Base-by-base conservation (phyloP, 139 green algal species). In the Coelastrella sp. region DNA sequence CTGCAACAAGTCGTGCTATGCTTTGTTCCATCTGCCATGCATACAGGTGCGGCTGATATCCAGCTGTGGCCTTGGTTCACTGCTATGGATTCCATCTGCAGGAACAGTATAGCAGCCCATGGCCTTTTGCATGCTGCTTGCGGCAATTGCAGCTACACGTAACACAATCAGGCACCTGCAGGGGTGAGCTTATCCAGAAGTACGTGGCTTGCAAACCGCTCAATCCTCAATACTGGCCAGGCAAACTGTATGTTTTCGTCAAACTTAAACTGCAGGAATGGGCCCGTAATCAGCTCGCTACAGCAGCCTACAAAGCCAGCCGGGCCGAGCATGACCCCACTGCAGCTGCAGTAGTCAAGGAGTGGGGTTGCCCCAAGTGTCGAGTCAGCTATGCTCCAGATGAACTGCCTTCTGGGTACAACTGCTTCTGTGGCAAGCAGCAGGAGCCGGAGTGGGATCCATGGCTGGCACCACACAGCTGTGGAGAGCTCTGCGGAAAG, bases 311-410 rank as follows among this genome's bases (percentile, higher is more conserved):
- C 23, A 76, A 78, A 57, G 77, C 92, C 73, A 89, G 68, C 59
- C 92, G 91, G 17, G 60, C 89, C 32, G 64, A 14, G 3, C 23
- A 71, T 20, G 20, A 60, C 58, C 14, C 10, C 17, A 11, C 47
- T 68, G 16, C 47, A 47, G 58, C 83, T 73, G 74, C 85, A 19
- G 84, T 16, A 68, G 89, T 73, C 8, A 80, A 91, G 0, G 90
- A 92, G n/a, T 98, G 96, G 96, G 94, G 79, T 81, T 98, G 96
- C 87, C 96, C 96, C n/a, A 98, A 97, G 92, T 98, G 96, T 89
- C 91, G 96, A 17, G 87, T 61, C 22, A 90, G 80, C 14, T 97
- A 97, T 89, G 23, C 74, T 7, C 32, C 85, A 0, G 19, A 64
- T 7, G 80, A 89, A 14, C 86, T 97, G 10, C 96, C 96, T 0